These are phyloP conservation scores for Xanthoconium purpureum DNA, from an alignment of 768 basidiomycete genomes.

Conservation along the genomic window DNA sequence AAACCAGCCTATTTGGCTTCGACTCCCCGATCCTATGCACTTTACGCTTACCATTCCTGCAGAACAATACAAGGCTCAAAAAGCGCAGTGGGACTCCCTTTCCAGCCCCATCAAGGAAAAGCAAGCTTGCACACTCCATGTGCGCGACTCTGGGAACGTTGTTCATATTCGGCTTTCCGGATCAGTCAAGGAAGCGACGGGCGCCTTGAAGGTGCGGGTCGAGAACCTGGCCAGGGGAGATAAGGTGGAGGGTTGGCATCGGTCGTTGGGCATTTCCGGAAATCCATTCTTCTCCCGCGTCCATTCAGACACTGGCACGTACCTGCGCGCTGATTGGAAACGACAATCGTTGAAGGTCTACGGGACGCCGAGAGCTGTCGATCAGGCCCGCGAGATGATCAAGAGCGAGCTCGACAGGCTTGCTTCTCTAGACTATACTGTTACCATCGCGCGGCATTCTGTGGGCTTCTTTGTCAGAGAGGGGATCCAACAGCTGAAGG, in stretches of 20 bases:
- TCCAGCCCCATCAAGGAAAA: conserved; percentile 34
- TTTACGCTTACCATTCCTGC: conserved; percentile 48
- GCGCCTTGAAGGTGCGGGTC: conserved; percentile 57
- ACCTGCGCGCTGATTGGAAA: conserved; percentile 46
- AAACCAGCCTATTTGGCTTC: conserved; percentile 35
- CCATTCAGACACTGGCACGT: conserved; percentile 37
- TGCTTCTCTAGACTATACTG: conserved; percentile 40
- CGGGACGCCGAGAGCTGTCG: conserved; percentile 39
- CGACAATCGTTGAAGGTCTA: conserved; percentile 44
- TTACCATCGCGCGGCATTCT: conserved; percentile 37
- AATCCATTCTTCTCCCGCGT: conserved; percentile 37
- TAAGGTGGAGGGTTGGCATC: conserved; percentile 51
- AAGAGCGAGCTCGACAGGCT: conserved; percentile 47
- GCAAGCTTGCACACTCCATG: conserved; percentile 34
- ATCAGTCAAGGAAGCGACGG: conserved; percentile 50
- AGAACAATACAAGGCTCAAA: conserved; percentile 52
- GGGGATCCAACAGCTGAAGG: conserved; percentile 49
- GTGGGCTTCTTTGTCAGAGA: conserved; percentile 50
- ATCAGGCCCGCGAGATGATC: conserved; percentile 44
- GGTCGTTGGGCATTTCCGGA: conserved; percentile 31
- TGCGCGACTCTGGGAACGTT: conserved; percentile 22
- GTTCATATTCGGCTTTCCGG: conserved; percentile 48
- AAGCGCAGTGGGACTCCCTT: conserved; percentile 46
- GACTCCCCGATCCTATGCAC: conserved; percentile 47
- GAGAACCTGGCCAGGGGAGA: conserved; percentile 54